phyloP scores from a whole-genome alignment of 2,329 filamentous ascomycete genomes.

The Aschersonia sp. region DNA sequence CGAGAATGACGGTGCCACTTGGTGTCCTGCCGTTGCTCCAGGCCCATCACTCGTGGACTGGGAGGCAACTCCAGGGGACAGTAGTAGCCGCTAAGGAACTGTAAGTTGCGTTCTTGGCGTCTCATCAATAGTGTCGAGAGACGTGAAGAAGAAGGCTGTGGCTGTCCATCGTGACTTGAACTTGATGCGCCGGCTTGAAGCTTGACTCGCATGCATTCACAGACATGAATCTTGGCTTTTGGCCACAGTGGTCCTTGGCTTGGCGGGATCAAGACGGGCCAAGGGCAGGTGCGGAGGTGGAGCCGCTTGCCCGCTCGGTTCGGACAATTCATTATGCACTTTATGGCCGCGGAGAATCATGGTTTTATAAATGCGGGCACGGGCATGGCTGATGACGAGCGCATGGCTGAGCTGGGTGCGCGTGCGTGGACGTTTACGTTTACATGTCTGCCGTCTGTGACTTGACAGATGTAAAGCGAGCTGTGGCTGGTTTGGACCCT shows the following conservation, averaged over 20 bases:
- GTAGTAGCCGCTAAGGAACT: slow-evolving; percentile 85
- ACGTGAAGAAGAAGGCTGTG: slow-evolving; percentile 53
- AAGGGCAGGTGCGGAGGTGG: background rate
- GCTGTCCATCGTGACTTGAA: too few relatives aligned
- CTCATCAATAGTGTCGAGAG: slow-evolving; percentile 87
- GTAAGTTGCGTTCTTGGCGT: slow-evolving; percentile 90
- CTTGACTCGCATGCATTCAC: too few relatives aligned
- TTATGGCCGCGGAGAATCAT: too few relatives aligned
- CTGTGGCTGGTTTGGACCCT: too few relatives aligned
- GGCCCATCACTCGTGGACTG: slow-evolving; percentile 52
- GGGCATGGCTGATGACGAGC: background rate
- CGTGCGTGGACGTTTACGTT: background rate
- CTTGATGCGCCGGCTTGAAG: too few relatives aligned
- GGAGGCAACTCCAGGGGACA: slow-evolving; percentile 72
- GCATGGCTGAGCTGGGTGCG: background rate
- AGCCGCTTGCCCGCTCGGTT: background rate
- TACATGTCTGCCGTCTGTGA: too few relatives aligned
- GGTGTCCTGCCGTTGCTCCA: too few relatives aligned
- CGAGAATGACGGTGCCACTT: too few relatives aligned
- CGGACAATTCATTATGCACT: background rate
- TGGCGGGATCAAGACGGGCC: background rate
- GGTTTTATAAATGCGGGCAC: too few relatives aligned
- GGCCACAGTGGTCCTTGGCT: background rate
- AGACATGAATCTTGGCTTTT: too few relatives aligned
- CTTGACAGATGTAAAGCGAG: too few relatives aligned